Base-by-base conservation (phyloP, 345 rosid genomes). In the Cardiospermum halicacabum region DNA sequence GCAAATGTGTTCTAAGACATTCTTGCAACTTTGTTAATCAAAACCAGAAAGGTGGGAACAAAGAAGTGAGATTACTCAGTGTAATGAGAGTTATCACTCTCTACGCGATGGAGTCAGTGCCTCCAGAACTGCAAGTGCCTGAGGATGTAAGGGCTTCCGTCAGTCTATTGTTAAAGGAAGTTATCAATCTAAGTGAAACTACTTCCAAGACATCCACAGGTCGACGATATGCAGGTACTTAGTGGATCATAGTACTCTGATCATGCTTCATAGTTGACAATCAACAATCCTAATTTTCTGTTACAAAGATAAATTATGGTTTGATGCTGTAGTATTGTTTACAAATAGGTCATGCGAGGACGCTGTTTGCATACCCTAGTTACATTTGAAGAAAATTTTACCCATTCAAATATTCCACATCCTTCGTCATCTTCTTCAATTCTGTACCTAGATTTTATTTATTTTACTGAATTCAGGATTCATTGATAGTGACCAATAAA, bases 21-120 rank as follows among this genome's bases (percentile, higher is more conserved):
- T 84, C 84, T 3, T 92, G 96, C 76, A 75, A 74, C 78, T 79
- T 74, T 72, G 88, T 72, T 36, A 85, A 87, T 71, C 81, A 84
- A 67, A 69, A 67, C 42, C 74, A 86, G 87, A 68, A 65, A n/a
- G 69, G 67, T 51, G 75, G 75, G 50, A 60, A 71, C 32, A 74
- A 77, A 66, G 72, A 31, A 71, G 68, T 92, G 65, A 75, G 72
- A 60, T 71, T 92, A 67, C 74, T 73, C 55, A 76, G 32, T 58
- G 86, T 84, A 26, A 75, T 92, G 96, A 82, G 81, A 79, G 74
- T 84, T 53, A 76, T 82, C 72, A 59, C 71, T 11, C 50, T 72
- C 50, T 89, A 92, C 68, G 82, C 86, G 22, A 34, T 87, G 77
- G 91, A 81, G 60, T 71, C 45, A 18, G 80, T 79, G 16, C 83